Evolutionary conservation across 1,284 basidiomycete species (phyloP).

Genomic region (Trichosporon sp.): DNA sequence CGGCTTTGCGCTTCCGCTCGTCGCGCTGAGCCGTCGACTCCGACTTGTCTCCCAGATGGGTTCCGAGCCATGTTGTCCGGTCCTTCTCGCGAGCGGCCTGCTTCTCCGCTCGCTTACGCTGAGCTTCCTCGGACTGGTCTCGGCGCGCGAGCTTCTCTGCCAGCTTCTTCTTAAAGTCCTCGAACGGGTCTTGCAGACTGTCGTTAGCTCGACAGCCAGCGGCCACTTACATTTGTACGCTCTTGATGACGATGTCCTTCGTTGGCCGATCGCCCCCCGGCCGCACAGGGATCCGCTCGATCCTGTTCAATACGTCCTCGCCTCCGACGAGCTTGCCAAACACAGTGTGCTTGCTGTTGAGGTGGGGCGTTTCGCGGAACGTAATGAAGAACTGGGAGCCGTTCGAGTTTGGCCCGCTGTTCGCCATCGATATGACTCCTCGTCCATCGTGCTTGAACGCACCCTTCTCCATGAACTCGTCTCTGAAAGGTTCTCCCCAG

Average conservation of each 20-base stretch:
- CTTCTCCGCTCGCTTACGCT: slow-evolving; percentile 37
- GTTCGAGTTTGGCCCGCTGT: slow-evolving; percentile 62
- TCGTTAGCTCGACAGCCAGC: neutral
- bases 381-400: slow-evolving; percentile 89
- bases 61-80: slow-evolving; percentile 51
- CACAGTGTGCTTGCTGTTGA: slow-evolving; percentile 68
- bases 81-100: slow-evolving; percentile 51
- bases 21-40: slow-evolving; percentile 32
- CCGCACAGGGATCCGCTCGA: slow-evolving; percentile 77
- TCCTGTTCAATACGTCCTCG: slow-evolving; percentile 75
- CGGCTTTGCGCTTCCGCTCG: slow-evolving; percentile 36
- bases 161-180: slow-evolving; percentile 48
- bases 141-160: slow-evolving; percentile 44
- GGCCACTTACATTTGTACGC: slow-evolving; percentile 41
- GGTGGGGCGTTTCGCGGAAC: slow-evolving; percentile 71
- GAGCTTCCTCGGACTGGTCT: slow-evolving; percentile 45
- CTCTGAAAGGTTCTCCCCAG: slow-evolving; percentile 93
- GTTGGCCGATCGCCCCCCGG: slow-evolving; percentile 77
- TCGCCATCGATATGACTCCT: slow-evolving; percentile 81
- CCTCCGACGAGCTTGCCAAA: slow-evolving; percentile 96
- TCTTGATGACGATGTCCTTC: slow-evolving; percentile 64
- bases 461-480: slow-evolving; percentile 79
- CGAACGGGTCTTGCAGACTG: slow-evolving; percentile 53
- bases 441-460: slow-evolving; percentile 78
- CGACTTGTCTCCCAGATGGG: slow-evolving; percentile 46